Percentiles rank a stretch among this genome's conserved stretches.
phyloP scores from a whole-genome alignment of 78 protist genomes.

The Tieghemostelium lacteum region DNA sequence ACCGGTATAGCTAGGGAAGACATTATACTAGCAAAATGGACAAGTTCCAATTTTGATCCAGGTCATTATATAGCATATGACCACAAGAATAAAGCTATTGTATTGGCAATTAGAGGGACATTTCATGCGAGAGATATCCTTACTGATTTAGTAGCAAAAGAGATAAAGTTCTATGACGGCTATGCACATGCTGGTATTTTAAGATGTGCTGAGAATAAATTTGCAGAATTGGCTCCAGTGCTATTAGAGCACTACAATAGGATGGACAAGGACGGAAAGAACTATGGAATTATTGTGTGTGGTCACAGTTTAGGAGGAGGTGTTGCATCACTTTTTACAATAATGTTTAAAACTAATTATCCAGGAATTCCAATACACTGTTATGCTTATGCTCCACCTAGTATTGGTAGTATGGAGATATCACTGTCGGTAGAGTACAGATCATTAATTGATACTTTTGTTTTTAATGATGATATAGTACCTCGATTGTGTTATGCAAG shows the following conservation, averaged over 20 bases:
- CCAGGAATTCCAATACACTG: conserved; percentile 79
- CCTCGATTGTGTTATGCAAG: conserved; percentile 70
- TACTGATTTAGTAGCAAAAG: conserved; percentile 73
- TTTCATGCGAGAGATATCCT: conserved; percentile 69
- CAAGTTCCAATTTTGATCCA: conserved; percentile 55
- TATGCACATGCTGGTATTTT: conserved; percentile 75
- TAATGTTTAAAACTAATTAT: conserved; percentile 11
- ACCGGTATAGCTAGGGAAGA: conserved; percentile 58
- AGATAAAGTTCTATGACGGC: conserved; percentile 34
- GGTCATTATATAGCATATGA: conserved; percentile 63
- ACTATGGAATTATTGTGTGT: conserved; percentile 27
- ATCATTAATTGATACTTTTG: conserved; percentile 47
- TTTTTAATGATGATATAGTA: conserved; percentile 70
- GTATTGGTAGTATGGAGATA: conserved; percentile 55
- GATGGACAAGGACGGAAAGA: conserved; percentile 8
- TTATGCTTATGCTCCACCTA: conserved; percentile 76
- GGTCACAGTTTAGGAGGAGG: conserved; percentile 82
- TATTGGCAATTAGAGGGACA: conserved; percentile 75
- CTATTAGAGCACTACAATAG: conserved; percentile 3
- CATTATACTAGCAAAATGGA: conserved; percentile 25
- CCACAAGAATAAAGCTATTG: conserved; percentile 29
- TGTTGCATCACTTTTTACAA: conserved; percentile 47
- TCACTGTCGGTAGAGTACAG: conserved; percentile 20
- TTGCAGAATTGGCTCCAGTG: conserved; percentile 13
- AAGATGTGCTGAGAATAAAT: conserved; percentile 58